Evolutionary conservation across 192 early-diverging fungal species (phyloP), one percentile per base, ranked within the genome.

Genomic region (Coemansia furcata): DNA sequence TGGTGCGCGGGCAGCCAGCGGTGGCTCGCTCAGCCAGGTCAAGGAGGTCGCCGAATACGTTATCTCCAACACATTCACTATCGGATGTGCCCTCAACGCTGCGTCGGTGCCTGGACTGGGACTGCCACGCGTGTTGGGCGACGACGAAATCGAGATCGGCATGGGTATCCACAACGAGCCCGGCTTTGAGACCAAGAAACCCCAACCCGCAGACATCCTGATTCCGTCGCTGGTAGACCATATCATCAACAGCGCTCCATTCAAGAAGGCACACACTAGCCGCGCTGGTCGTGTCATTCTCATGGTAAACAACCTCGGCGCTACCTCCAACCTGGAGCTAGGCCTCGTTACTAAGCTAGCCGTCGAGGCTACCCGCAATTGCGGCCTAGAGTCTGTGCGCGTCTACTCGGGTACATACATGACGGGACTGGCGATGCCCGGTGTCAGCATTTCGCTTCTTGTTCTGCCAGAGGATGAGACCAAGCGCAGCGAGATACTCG

Each of bases 81-180:
- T 95, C 38, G 93, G 92, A 14, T 89, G 90, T 54, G 87, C 89
- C 2, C 80, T 95, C 26, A 85, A 91, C 39, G 88, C 89, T 21
- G 88, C 90, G 62, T 89, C 87, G 8, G 82, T 94, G 40, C 92
- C 92, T 1, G 93, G 93, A 3, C 76, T 74, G 17, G 75, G 83
- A 4, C 78, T 84, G 68, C 76, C 80, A 32, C 79, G 87, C 23
- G 78, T 71, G 17, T 83, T 94, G 8, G 55, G 66, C 3, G 75
- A 84, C 32, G 69, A 83, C 65, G 85, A 86, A 29, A 84, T 91
- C 15, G 87, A 89, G 58, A 83, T 93, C 46, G 93, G 93, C 4
- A 89, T 92, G 85, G 91, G 91, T 57, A 95, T 95, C 60, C 94
- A 95, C 72, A 91, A 90, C 63, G 94, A 95, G 78, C 85, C 91